phyloP scores from a whole-genome alignment of 2,329 filamentous ascomycete genomes.

The Neoascochyta sp. region DNA sequence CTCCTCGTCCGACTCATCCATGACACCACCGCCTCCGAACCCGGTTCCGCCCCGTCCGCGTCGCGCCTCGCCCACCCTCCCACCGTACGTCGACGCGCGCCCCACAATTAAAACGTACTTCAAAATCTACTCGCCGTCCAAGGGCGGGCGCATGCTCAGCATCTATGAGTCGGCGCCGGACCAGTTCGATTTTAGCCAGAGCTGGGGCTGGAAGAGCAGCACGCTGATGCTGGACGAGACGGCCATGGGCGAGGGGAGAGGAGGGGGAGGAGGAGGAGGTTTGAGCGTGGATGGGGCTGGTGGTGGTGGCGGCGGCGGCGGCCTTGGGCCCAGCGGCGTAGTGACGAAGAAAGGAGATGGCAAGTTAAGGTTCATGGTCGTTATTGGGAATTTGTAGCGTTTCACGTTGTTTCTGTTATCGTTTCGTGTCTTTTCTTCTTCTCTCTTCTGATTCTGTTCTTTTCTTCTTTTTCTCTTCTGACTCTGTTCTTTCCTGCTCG shows the following conservation, averaged over 20 bases:
- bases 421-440: no score
- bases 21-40: conserved; percentile 26
- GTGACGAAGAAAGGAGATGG: conserved; percentile 45
- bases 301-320: conserved; percentile 4
- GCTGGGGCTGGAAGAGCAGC: conserved; percentile 60
- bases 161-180: conserved; percentile 59
- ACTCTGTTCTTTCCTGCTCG: no score
- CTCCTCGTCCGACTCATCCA: conserved; percentile 18
- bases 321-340: conserved; percentile 10
- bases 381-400: conserved; percentile 52
- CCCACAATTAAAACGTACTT: conserved; percentile 60
- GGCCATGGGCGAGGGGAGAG: conserved; percentile 18
- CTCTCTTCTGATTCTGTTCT: no score
- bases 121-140: conserved; percentile 58
- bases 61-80: conserved; percentile 42
- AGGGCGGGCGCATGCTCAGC: conserved; percentile 55
- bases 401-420: no score
- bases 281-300: conserved; percentile 15
- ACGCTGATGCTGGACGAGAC: conserved; percentile 55
- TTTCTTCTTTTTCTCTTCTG: no score
- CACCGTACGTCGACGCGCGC: conserved; percentile 53
- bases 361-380: conserved; percentile 57
- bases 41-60: conserved; percentile 17
- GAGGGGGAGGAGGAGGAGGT: no score
- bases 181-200: conserved; percentile 58